Base-by-base conservation (phyloP, 805 yeast genomes). In the Candida maris region DNA sequence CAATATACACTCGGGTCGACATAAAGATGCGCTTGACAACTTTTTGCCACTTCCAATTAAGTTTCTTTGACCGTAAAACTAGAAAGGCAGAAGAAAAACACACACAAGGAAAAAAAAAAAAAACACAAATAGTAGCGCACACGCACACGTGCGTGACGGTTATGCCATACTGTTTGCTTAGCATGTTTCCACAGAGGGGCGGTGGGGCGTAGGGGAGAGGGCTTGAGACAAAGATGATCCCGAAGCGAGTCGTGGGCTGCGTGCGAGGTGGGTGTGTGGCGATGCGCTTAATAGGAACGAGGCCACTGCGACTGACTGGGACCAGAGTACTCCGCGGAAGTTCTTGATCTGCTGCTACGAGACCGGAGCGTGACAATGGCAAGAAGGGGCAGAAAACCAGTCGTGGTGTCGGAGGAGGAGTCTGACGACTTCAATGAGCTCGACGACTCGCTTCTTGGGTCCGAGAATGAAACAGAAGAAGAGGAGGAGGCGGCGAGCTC, bases 1-100 rank as follows among this genome's bases (percentile, higher is more conserved):
- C 47, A 44, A 37, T 44, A 28, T 44, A 35, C 30, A 18, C 14
- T 33, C 28, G 37, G 47, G 47, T 38, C 35, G 32, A 17, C 30
- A 12, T 20, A 32, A 7, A 12, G 14, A 13, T 7, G 7, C 16
- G 6, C 7, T 30, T 30, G 8, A 14, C 13, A 6, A 10, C 15
- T 17, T 18, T 28, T 28, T 28, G 31, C 21, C 21, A 18, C 31
- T 6, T 17, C 15, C 10, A 17, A 28, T 16, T 7, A 16, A 13
- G 21, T 28, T 28, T 22, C 28, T 21, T n/a, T 5, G 16, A 20
- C 35, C 35, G 27, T 32, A 32, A 32, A 32, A 10, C 17, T 8
- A 14, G 19, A 32, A 32, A 21, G 35, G 28, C 35, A 32, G 35
- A 32, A 32, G 16, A 8, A 25, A 9, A 21, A 21, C 8, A 8